Base-by-base conservation (phyloP, 441 rosid genomes). In the Eruca vesicaria region DNA sequence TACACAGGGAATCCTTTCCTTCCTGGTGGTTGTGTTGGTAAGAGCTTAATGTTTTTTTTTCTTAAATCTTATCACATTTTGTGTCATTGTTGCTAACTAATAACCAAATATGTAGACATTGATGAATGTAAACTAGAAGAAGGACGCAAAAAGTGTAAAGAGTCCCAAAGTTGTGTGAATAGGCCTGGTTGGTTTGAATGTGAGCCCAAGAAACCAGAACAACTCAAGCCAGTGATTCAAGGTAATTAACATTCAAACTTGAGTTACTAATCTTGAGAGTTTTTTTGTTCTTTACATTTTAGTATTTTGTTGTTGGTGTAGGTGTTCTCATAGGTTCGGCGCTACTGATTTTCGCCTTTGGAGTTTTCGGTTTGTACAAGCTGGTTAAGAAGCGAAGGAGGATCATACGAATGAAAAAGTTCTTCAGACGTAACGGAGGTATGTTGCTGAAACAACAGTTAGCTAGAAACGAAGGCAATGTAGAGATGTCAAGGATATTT, bases 1-100 rank as follows among this genome's bases (percentile, higher is more conserved):
- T 85, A 66, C 62, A 31, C 55, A 14, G 90, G 88, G 28, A 83
- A 84, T 8, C 84, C 88, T 0, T 86, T 80, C 10, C 82, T 80
- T 35, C 23, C 69, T 8, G 12, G 63, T 21, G 90, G 84, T 0
- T 86, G 90, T 77, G 65, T 33, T 63, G 85, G 88, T 86, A 79
- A 2, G 66, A 53, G 18, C 33, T 11, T 58, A 16, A 6, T 5
- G 10, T 33, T 14, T 21, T 12, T 6, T 8, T 32, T 7, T 32
- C 35, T 32, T 28, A 28, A 8, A 18, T 8, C 12, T 18, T 50
- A 9, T 18, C 12, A 18, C 19, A 53, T 68, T 23, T 4, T 38
- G 6, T 36, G n/a, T 0, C 32, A 48, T 15, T 48, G 55, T n/a
- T 23, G 26, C 56, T 50, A 18, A 52, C 19, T 18, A 18, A 11